Base-by-base conservation (phyloP, 768 basidiomycete species). In the Suillus spraguei region DNA sequence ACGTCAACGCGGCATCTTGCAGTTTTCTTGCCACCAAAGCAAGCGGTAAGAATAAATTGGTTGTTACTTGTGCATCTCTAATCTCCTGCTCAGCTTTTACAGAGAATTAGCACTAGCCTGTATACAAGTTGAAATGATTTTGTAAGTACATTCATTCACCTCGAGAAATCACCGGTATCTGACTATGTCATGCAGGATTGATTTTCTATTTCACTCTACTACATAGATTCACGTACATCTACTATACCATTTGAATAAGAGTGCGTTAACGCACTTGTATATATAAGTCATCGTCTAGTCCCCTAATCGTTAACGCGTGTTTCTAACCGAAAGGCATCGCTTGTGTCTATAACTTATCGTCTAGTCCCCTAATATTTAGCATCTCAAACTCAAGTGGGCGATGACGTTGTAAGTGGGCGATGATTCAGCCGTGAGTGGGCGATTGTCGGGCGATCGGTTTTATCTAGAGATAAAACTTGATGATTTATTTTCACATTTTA, bases 31-130 rank as follows among this genome's bases (percentile, higher is more conserved):
- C 33, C 6, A 54, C 20, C 28, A 33, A 17, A 33, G 32, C 50
- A 52, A 52, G 50, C n/a, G 53, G 53, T 54, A 54, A 54, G 53
- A n/a, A 54, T 53, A 11, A 20, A 17, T 50, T 32, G 17, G 32
- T 54, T 35, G 53, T 36, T n/a, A 36, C 20, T 14, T 35, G 33
- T 14, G 13, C 33, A 5, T 54, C 35, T 35, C 53, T 33, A 4
- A 35, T 35, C 33, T 35, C 35, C 33, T 35, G 35, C 35, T n/a
- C 5, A 54, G n/a, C 33, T 35, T 54, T 54, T 14, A 54, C 33
- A 35, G 53, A 54, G 53, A 22, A 11, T 22, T 46, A n/a, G 44
- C 17, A 42, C 39, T 35, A 35, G 10, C 35, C 35, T 36, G 35
- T 36, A 36, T 36, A 10, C 35, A 36, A 36, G 35, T 36, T 36